Conservation (phyloP, 768 basidiomycete genomes). For the Mycena epipterygia region DNA sequence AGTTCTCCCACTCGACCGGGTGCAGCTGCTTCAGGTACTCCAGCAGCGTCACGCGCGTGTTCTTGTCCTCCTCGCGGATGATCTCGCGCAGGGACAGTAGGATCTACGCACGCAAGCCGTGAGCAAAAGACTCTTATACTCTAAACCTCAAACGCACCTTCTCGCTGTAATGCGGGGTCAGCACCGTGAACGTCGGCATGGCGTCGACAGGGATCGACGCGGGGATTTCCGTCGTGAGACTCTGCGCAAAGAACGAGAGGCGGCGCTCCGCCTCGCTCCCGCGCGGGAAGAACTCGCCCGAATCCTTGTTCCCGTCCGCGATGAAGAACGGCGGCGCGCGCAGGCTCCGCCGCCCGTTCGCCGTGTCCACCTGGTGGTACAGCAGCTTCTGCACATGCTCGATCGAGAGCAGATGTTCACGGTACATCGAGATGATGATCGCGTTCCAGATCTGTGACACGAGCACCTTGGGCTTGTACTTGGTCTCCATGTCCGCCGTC, state of each 20-base stretch:
- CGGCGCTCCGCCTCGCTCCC: constrained; percentile 97
- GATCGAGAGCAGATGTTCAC: constrained; percentile 98
- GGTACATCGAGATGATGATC: constrained; percentile 99
- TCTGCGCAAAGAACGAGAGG: constrained; percentile 99
- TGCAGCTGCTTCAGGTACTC: constrained; percentile 99
- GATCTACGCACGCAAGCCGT: constrained; percentile 64
- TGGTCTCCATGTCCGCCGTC: constrained; percentile 96
- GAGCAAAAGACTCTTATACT: constrained; percentile 1
- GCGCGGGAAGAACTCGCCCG: constrained; percentile 91
- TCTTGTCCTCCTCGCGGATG: constrained; percentile 98
- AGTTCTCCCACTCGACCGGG: constrained; percentile 99
- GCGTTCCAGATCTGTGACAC: constrained; percentile 99
- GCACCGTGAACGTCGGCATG: constrained; percentile 99
- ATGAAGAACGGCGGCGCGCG: constrained; percentile 99
- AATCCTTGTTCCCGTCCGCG: constrained; percentile 90
- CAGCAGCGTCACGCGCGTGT: constrained; percentile 95
- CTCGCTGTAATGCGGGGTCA: constrained; percentile 98
- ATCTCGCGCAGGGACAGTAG: constrained; percentile 96
- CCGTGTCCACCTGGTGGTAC: constrained; percentile 92
- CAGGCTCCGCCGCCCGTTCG: constrained; percentile 75
- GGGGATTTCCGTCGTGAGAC: constrained; percentile 92
- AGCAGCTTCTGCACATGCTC: constrained; percentile 98
- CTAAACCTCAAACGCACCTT: constrained; percentile 69
- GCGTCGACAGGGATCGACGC: constrained; percentile 96
- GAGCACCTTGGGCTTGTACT: constrained; percentile 99